phyloP scores from a whole-genome alignment of 2,329 filamentous ascomycete species.

The Fusarium paranaense region DNA sequence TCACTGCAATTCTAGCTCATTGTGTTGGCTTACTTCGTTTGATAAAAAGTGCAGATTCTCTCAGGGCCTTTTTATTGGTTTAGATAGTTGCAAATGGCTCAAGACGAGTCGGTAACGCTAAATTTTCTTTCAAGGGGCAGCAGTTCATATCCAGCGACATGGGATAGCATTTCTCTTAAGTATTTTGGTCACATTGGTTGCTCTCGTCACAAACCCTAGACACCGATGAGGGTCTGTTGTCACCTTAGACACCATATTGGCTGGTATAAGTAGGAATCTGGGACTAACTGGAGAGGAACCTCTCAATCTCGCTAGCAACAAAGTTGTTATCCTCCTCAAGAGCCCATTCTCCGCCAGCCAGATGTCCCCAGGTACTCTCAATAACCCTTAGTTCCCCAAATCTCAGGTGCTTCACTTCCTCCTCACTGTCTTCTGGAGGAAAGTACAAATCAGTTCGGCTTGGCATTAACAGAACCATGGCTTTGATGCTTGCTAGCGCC shows the following conservation, averaged over 20 bases:
- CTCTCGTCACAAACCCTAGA: too few species aligned
- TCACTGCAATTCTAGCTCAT: background rate
- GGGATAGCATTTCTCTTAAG: too few species aligned
- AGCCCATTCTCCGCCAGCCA: background rate
- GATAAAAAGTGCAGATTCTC: background rate
- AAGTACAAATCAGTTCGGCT: background rate
- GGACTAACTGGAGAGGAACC: background rate
- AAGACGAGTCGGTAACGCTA: background rate
- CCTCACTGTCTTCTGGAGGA: background rate
- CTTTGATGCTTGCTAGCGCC: background rate
- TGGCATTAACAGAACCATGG: background rate
- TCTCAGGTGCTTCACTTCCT: background rate
- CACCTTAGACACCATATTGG: too few species aligned
- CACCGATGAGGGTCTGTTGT: too few species aligned
- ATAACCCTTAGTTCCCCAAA: background rate
- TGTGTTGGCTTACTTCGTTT: background rate
- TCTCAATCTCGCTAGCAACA: background rate
- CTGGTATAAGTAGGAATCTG: too few species aligned
- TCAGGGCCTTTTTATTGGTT: background rate
- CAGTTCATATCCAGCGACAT: too few species aligned
- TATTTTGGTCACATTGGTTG: too few species aligned
- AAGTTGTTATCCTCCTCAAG: background rate
- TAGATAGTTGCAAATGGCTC: background rate
- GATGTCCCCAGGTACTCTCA: background rate
- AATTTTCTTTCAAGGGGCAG: too few species aligned